These are phyloP conservation scores for Hypsizygus marmoreus DNA, from an alignment of 768 basidiomycete species.

Conservation along the genomic window DNA sequence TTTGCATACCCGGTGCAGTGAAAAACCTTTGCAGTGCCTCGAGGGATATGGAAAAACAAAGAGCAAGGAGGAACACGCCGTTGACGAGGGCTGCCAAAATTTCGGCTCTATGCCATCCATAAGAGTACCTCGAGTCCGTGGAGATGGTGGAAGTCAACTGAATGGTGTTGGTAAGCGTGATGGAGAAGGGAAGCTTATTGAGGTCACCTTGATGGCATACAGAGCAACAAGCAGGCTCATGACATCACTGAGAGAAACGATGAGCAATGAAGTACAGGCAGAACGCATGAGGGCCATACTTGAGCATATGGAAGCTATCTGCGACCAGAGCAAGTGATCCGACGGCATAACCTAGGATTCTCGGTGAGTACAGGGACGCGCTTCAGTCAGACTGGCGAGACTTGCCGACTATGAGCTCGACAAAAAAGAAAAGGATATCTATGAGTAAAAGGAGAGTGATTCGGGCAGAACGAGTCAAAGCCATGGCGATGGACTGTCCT, in stretches of 20 bases:
- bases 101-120: conserved; percentile 99
- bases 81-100: conserved; percentile 94
- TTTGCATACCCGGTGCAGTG: conserved; percentile 66
- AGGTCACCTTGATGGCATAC: conserved; percentile 81
- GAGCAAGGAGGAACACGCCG: conserved; percentile 93
- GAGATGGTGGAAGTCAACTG: conserved; percentile 67
- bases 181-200: conserved; percentile 8
- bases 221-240: conserved; percentile 94
- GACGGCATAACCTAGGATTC: conserved; percentile 80
- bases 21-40: conserved; percentile 94
- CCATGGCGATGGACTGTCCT: no score
- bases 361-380: conserved; percentile 15
- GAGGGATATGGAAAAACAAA: conserved; percentile 93
- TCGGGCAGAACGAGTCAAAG: conserved; percentile 66
- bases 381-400: conserved; percentile 6
- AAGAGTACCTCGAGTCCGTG: conserved; percentile 80
- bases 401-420: conserved; percentile 81
- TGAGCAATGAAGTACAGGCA: conserved; percentile 5
- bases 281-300: conserved; percentile 51
- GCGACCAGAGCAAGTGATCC: conserved; percentile 94
- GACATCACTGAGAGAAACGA: conserved; percentile 71
- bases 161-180: conserved; percentile 6
- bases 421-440: conserved; percentile 83
- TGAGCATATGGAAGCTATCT: conserved; percentile 99
- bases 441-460: conserved; percentile 81